A percentile compares a stretch with the other conserved stretches of the same genome.
These are phyloP conservation scores for Candida argentea DNA, from an alignment of 805 yeast genomes.

Conservation along the genomic window DNA sequence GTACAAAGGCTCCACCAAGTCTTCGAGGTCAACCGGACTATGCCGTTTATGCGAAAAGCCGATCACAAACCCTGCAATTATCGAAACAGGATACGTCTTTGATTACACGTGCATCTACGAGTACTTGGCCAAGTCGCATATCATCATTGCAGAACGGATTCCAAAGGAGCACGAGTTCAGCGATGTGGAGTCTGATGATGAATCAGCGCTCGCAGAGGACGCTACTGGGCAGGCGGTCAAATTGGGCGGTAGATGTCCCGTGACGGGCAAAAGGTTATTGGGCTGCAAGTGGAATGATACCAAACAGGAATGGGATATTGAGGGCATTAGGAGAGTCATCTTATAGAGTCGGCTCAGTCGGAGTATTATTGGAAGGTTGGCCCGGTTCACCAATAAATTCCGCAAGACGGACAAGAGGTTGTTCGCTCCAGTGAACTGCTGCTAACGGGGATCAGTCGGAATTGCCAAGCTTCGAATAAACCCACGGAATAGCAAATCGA, in stretches of 20 bases:
- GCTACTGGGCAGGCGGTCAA: neutral
- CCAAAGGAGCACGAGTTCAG: slow-evolving; percentile 1
- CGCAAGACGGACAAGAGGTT: too few species aligned
- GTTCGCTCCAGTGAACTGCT: too few species aligned
- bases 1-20: slow-evolving; percentile 8
- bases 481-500: too few species aligned
- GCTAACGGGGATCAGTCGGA: too few species aligned
- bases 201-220: slow-evolving; percentile 5
- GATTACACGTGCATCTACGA: slow-evolving; percentile 81
- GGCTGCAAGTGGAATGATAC: slow-evolving; percentile 61
- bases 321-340: slow-evolving; percentile 67
- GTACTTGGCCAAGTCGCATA: slow-evolving; percentile 42
- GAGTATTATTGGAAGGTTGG: too few species aligned
- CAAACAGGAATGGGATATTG: slow-evolving; percentile 56
- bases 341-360: slow-evolving; percentile 34
- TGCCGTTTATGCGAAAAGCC: slow-evolving; percentile 66
- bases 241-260: slow-evolving; percentile 72
- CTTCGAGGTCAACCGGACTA: slow-evolving; percentile 19
- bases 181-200: slow-evolving; percentile 6
- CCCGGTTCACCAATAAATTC: too few species aligned
- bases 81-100: slow-evolving; percentile 87
- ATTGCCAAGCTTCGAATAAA: too few species aligned
- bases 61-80: slow-evolving; percentile 70
- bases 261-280: slow-evolving; percentile 60
- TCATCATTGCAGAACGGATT: slow-evolving; percentile 12